These are phyloP conservation scores for Cardamine occulta DNA, from an alignment of 345 rosid genomes.

Conservation along the genomic window DNA sequence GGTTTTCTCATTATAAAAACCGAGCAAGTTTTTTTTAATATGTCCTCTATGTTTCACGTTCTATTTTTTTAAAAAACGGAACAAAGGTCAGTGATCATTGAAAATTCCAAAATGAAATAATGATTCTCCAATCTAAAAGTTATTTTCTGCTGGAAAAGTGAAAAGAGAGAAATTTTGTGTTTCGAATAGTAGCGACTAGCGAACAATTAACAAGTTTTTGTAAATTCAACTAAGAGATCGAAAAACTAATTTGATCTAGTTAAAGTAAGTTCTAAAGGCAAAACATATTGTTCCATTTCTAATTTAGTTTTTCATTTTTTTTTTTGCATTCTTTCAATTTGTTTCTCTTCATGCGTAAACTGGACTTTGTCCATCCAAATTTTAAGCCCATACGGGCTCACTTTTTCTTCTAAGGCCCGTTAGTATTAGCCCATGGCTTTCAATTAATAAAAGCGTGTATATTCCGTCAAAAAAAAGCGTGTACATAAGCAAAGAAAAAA, in stretches of 20 bases:
- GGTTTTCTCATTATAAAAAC: background rate
- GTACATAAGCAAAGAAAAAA: background rate
- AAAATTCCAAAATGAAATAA: background rate
- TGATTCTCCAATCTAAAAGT: background rate
- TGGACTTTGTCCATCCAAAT: constrained; percentile 1
- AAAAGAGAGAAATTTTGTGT: background rate
- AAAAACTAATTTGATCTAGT: background rate
- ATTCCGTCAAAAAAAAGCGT: background rate
- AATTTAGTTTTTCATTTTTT: background rate
- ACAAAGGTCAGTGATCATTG: background rate
- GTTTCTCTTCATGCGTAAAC: background rate
- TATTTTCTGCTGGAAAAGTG: background rate
- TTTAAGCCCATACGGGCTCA: background rate
- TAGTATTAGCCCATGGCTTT: background rate
- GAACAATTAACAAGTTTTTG: background rate
- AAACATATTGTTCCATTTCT: background rate
- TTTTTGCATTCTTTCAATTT: background rate
- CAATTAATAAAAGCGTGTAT: background rate
- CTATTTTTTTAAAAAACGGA: background rate
- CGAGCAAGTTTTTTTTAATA: background rate
- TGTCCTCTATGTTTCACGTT: background rate
- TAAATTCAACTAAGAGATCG: background rate
- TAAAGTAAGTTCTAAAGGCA: background rate
- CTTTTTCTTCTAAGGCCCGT: constrained; percentile 1
- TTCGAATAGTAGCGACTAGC: background rate